These are phyloP conservation scores for Diaporthe batatas DNA, from an alignment of 2,329 filamentous ascomycete genomes.

Conservation along the genomic window DNA sequence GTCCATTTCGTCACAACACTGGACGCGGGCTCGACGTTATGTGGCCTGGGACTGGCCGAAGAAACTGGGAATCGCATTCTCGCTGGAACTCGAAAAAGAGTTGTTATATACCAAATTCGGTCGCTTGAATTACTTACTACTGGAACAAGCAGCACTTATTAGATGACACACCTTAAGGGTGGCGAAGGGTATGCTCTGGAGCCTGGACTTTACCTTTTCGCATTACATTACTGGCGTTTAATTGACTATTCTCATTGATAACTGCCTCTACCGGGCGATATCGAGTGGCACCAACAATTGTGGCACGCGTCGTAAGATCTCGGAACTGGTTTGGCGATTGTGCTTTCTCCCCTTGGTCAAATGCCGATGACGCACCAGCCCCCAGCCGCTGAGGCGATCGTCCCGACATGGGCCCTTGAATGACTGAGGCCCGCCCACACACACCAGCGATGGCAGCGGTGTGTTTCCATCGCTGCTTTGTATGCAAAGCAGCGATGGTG, in stretches of 20 bases:
- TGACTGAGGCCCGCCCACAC: not conserved
- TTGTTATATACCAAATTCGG: conserved; percentile 38
- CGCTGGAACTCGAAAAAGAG: conserved; percentile 9
- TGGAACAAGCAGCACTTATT: conserved; percentile 33
- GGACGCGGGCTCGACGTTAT: conserved; percentile 17
- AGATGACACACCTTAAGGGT: conserved; percentile 10
- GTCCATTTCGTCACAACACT: not conserved
- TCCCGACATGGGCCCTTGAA: too few species aligned
- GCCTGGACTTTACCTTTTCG: conserved; percentile 27
- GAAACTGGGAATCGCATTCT: not conserved
- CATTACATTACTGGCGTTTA: conserved; percentile 45
- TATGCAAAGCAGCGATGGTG: not conserved
- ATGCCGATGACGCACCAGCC: too few species aligned
- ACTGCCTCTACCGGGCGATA: not conserved
- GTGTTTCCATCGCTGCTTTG: not conserved
- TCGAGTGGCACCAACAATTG: not conserved
- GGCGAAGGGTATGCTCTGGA: conserved; percentile 5
- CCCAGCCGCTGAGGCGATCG: not conserved
- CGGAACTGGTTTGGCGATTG: not conserved
- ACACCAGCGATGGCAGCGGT: not conserved
- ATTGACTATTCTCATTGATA: conserved; percentile 40
- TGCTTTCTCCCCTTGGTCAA: not conserved
- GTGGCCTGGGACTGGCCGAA: conserved; percentile 26
- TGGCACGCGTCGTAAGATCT: not conserved
- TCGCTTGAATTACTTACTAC: conserved; percentile 34